Conservation (phyloP, 495 filamentous ascomycete species). For the Tuber microsphaerosporum region DNA sequence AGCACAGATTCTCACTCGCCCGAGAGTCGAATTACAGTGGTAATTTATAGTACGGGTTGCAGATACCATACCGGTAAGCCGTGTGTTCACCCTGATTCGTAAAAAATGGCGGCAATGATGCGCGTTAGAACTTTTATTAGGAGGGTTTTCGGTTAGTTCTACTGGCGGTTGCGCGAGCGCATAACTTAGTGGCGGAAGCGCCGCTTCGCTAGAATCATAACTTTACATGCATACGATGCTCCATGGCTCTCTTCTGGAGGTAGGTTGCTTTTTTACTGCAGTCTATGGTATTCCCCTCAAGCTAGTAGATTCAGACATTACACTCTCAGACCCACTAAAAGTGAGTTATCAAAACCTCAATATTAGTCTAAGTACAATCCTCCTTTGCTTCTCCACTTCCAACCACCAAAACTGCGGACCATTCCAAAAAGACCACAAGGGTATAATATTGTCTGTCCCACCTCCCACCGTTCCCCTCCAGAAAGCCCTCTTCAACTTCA, state of each 20-base stretch:
- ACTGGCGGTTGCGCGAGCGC: background rate
- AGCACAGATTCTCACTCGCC: background rate
- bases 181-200: background rate
- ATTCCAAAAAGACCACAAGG: background rate
- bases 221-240: background rate
- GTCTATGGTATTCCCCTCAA: background rate
- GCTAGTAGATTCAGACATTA: background rate
- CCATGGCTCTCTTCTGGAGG: background rate
- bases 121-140: background rate
- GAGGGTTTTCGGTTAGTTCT: background rate
- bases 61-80: background rate
- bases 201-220: background rate
- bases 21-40: background rate
- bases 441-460: background rate
- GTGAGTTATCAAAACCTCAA: slow-evolving; percentile 4
- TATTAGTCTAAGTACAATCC: background rate
- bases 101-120: background rate
- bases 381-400: background rate
- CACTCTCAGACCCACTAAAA: background rate
- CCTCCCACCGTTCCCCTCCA: background rate
- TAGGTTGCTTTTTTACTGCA: background rate
- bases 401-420: background rate
- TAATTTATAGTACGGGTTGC: background rate
- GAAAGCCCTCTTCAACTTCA: background rate
- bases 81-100: background rate